Evolutionary conservation across 805 yeast species (phyloP), one percentile per base, ranked within the genome.

Genomic region (Cephaloascus fragrans): DNA sequence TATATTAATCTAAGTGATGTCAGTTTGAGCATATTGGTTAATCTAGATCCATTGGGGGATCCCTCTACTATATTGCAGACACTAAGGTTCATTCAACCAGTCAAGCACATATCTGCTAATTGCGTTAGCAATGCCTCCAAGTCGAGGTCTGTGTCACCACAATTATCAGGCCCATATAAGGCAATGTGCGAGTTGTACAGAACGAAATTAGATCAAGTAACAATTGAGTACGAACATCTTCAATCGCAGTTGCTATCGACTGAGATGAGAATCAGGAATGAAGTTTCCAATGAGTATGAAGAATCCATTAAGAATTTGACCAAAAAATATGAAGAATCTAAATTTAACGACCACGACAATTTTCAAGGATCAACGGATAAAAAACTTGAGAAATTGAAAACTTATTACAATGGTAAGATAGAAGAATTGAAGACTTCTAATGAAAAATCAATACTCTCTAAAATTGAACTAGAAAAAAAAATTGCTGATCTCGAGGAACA

Each of bases 41-140:
- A 60, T 6, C 42, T 67, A 10, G 70, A 69, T 48, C 62, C 66
- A 4, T 50, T 48, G 36, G 65, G 65, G 3, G 71, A 67, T 37
- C 57, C 54, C 36, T 55, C 56, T 14, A 42, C 60, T 3, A 51
- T 57, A 4, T 35, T 47, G 15, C 57, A 55, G 40, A 55, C 58
- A 16, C 47, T 60, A 32, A 36, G 3, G 18, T 10, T 50, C n/a
- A 36, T 50, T 17, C 61, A 57, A 39, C 55, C 60, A 16, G 40
- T 59, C 37, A 48, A 56, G 39, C 54, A 56, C 32, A 47, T 53
- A 32, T 48, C 54, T 39, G 61, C 62, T 18, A 41, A 52, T 3
- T 10, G 23, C 14, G 14, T 17, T 12, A 32, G 8, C 50, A 57
- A 35, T 52, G 52, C 34, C 52, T 49, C 52, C 28, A n/a, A n/a